Evolutionary conservation across 176 grass and related monocot species (phyloP).

Genomic region (Elymus sibiricus): DNA sequence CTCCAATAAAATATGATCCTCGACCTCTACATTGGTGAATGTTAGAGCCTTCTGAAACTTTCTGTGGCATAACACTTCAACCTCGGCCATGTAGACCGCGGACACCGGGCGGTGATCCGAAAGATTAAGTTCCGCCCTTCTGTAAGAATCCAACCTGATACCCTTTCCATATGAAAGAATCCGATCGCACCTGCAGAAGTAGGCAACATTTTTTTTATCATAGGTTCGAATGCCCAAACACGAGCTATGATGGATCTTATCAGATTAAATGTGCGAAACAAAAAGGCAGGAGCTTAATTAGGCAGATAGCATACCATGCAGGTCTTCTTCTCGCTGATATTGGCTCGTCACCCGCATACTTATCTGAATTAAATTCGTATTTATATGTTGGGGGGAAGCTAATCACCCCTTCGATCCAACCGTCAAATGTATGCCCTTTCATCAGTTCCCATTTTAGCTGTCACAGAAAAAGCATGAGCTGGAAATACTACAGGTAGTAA

Average conservation of each 20-base stretch:
- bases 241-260: conserved; percentile 5
- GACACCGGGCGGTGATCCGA: conserved; percentile 83
- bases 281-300: neutral
- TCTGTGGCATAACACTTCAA: conserved; percentile 56
- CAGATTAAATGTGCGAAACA: neutral
- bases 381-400: conserved; percentile 91
- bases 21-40: conserved; percentile 50
- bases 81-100: conserved; percentile 54
- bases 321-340: conserved; percentile 73
- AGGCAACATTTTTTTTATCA: neutral
- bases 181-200: conserved; percentile 73
- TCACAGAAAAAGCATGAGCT: conserved; percentile 25
- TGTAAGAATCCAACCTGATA: conserved; percentile 61
- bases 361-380: conserved; percentile 76
- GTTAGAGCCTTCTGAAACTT: conserved; percentile 66
- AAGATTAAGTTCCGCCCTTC: conserved; percentile 56
- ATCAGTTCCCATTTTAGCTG: conserved; percentile 74
- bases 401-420: conserved; percentile 80
- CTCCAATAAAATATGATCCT: neutral
- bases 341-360: conserved; percentile 49
- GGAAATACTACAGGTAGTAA: conserved; percentile 11
- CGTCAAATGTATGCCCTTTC: conserved; percentile 67
- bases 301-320: conserved; percentile 62
- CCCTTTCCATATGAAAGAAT: conserved; percentile 80
- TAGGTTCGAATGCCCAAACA: neutral